These are phyloP conservation scores for Collybiopsis luxurians DNA, from an alignment of 768 basidiomycete genomes.

Conservation along the genomic window DNA sequence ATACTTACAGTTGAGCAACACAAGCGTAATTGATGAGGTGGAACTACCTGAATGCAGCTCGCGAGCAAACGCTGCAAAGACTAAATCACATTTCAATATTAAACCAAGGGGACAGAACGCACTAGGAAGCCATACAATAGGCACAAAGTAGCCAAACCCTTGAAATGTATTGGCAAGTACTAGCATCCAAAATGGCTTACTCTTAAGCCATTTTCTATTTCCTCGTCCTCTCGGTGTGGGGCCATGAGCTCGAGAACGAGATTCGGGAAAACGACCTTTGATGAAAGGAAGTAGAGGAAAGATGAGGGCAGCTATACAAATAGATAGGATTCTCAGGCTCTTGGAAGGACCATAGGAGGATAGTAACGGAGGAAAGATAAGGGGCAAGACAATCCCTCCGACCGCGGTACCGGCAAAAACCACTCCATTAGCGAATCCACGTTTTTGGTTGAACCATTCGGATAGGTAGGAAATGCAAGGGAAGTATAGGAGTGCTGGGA, in stretches of 20 bases:
- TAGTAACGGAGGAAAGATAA: conserved; percentile 23
- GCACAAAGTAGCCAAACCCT: conserved; percentile 25
- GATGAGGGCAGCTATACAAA: conserved; percentile 16
- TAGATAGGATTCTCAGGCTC: conserved; percentile 24
- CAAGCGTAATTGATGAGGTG: conserved; percentile 16
- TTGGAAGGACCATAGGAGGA: conserved; percentile 16
- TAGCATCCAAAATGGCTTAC: conserved; percentile 21
- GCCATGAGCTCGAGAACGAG: conserved; percentile 13
- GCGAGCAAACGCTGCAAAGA: conserved; percentile 17
- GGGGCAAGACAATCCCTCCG: conserved; percentile 25
- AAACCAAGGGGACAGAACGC: conserved; percentile 14
- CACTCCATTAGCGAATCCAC: conserved; percentile 29
- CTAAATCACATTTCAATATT: conserved; percentile 8
- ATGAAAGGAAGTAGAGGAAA: conserved; percentile 23
- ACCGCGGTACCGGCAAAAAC: conserved; percentile 26
- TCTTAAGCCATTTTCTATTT: conserved; percentile 16
- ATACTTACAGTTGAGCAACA: conserved; percentile 23
- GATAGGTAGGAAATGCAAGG: conserved; percentile 26
- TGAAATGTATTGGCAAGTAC: conserved; percentile 21
- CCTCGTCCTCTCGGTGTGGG: conserved; percentile 14
- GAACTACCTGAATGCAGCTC: conserved; percentile 15
- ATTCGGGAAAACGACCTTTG: conserved; percentile 22
- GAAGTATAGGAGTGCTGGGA: conserved; percentile 19
- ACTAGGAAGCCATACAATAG: conserved; percentile 25
- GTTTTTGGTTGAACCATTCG: conserved; percentile 29